Evolutionary conservation across 495 filamentous ascomycete species (phyloP), one percentile per base, ranked within the genome.

Genomic region (Aspergillus olivimuriae): DNA sequence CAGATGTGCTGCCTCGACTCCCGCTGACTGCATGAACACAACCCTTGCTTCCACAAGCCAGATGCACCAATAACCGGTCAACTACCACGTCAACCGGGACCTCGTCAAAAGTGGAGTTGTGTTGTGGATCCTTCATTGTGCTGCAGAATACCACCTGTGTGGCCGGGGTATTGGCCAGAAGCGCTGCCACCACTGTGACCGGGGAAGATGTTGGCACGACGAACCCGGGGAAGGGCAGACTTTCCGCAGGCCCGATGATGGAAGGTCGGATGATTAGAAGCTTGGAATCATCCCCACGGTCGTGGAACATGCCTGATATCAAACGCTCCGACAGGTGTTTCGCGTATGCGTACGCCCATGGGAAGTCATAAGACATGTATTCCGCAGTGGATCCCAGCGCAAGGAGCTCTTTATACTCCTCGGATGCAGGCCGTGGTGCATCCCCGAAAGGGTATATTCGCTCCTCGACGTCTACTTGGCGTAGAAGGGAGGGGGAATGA

Each of bases 21-120:
- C 60, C 57, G 19, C 53, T 56, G 2, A 63, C 59, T 6, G 61
- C 63, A 39, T 66, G 63, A 3, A 66, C 44, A 19, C 31, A 51
- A 11, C 56, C 58, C 19, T 20, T 51, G 1, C 54, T 56, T 0
- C 53, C 50, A 0, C 41, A 3, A 2, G 56, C 59, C 4, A 55
- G 41, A 43, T 66, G 63, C 3, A 51, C 46, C 1, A 64, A 43
- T 0, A 55, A 36, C 16, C 58, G 42, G 30, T 64, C 61, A 1
- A 50, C 61, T 0, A 64, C 63, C 0, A 64, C 55, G 34, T 66
- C 63, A 10, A 66, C 55, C 2, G 61, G 61, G 6, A 66, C 58
- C 34, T 64, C 61, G 22, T 66, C 63, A 18, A 57, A 51, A 1
- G 53, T 59, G 2, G 50, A 46, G 8, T 65, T 50, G 28, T 42